Base-by-base conservation (phyloP, 306 rosid species). In the Quillaja saponaria region DNA sequence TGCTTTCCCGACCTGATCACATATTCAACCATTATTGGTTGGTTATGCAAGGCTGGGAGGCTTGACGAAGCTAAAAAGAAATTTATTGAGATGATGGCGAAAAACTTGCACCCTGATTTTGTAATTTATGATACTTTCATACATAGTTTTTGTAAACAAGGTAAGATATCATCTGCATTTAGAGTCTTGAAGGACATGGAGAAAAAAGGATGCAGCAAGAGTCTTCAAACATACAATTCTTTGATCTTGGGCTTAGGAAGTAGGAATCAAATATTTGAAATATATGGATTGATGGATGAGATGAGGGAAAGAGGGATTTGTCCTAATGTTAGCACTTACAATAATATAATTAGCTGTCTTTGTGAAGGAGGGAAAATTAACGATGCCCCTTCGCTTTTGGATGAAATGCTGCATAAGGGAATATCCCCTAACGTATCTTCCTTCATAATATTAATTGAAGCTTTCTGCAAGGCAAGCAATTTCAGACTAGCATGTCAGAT, bases 131-230 rank as follows among this genome's bases (percentile, higher is more conserved):
- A 92, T 72, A 74, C 72, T 1, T 86, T 92, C 61, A 83, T 92
- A 56, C 41, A 8, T 60, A 82, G 50, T 72, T 92, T 84, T 73
- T 86, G 96, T 71, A 84, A 86, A 73, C 80, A 82, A 76, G 96
- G 95, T 54, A 91, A 78, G 71, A 70, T 91, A 68, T 86, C 98
- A 53, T 88, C 92, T 3, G 98, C 96, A 16, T 92, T 88, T 71
- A 86, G 83, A 49, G 98, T 92, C 64, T 72, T 92, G 67, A 92
- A 92, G 78, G 96, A 92, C 77, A 88, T 86, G 95, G 95, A 92
- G 79, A 88, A 81, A 85, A 92, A 83, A 67, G 90, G 95, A 51
- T 92, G 96, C 84, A 81, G 66, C 83, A 92, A 82, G 81, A 92
- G 80, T 71, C 84, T 88, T 74, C 87, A 73, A 71, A 92, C 96